phyloP scores from a whole-genome alignment of 2,329 filamentous ascomycete species.

The Lecanicillium sp. region DNA sequence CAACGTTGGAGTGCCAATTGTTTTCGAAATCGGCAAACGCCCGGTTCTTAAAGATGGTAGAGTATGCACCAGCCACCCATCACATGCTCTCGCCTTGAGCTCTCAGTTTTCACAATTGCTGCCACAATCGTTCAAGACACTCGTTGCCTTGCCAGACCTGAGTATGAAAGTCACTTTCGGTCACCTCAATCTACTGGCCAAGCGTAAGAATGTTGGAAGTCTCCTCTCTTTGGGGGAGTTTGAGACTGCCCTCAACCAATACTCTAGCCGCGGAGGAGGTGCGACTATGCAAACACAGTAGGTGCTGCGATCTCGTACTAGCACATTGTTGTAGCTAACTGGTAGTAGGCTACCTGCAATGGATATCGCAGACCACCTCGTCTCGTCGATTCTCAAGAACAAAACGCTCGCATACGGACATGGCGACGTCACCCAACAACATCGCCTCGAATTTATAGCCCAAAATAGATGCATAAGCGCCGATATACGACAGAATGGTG shows the following conservation, averaged over 20 bases:
- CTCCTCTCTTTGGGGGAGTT: conserved; percentile 23
- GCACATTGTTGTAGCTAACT: not conserved
- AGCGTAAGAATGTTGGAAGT: conserved; percentile 21
- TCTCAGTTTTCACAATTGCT: conserved; percentile 19
- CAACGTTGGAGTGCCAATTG: conserved; percentile 16
- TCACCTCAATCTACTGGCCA: conserved; percentile 21
- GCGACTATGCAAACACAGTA: conserved; percentile 25
- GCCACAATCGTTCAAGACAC: conserved; percentile 18
- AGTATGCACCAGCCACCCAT: not conserved
- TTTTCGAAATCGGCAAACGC: conserved; percentile 21
- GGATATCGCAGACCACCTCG: not conserved
- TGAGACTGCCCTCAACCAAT: conserved; percentile 21
- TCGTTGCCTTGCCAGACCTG: conserved; percentile 23
- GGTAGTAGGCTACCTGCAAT: not conserved
- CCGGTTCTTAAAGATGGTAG: conserved; percentile 16
- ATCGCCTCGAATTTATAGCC: not conserved
- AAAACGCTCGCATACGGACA: not conserved
- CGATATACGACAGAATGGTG: not conserved
- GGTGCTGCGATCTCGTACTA: not conserved
- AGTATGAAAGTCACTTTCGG: conserved; percentile 30
- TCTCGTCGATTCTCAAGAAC: not conserved
- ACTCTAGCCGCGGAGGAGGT: conserved; percentile 24
- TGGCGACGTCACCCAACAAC: not conserved
- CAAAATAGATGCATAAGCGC: not conserved
- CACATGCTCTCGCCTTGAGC: not conserved